Percentiles rank a stretch among this genome's conserved stretches.
Evolutionary conservation across 2,329 filamentous ascomycete species (phyloP).

Genomic region (Penicillium sp.): DNA sequence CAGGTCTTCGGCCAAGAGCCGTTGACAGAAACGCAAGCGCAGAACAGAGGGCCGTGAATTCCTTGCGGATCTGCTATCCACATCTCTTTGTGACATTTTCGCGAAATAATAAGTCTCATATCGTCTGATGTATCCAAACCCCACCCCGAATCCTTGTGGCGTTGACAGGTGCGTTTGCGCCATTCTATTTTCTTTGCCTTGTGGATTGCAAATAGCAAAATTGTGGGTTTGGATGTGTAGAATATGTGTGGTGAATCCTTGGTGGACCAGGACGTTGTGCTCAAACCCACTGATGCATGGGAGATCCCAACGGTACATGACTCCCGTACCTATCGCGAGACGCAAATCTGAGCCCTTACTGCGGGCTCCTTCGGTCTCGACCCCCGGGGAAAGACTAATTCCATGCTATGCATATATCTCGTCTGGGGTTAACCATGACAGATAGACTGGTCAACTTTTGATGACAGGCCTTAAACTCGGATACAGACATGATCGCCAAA

Average conservation of each 20-base stretch:
- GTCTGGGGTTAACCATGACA: slow-evolving; percentile 12
- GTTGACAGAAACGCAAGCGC: slow-evolving; percentile 5
- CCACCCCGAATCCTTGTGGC: slow-evolving; percentile 14
- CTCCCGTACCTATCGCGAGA: slow-evolving; percentile 3
- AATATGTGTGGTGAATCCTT: slow-evolving; percentile 2
- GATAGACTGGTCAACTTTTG: slow-evolving; percentile 14
- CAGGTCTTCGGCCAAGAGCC: slow-evolving; percentile 4
- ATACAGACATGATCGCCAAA: slow-evolving; percentile 26
- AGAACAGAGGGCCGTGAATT: slow-evolving; percentile 9
- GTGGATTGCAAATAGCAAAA: not conserved
- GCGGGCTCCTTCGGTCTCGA: slow-evolving; percentile 3
- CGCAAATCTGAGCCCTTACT: slow-evolving; percentile 5
- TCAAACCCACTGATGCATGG: slow-evolving; percentile 9
- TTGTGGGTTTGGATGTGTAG: slow-evolving; percentile 7
- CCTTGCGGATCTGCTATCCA: slow-evolving; percentile 12
- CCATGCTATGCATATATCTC: slow-evolving; percentile 11
- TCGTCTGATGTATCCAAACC: slow-evolving; percentile 17
- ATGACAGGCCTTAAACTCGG: slow-evolving; percentile 7
- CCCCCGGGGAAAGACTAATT: not conserved
- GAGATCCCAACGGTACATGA: slow-evolving; percentile 11
- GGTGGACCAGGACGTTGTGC: slow-evolving; percentile 5
- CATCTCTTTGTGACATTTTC: slow-evolving; percentile 12
- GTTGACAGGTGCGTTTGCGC: not conserved
- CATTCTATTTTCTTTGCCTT: slow-evolving; percentile 4
- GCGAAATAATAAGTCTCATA: slow-evolving; percentile 3